Evolutionary conservation across 2,329 filamentous ascomycete genomes (phyloP), one percentile per base, ranked within the genome.

Genomic region (Colletotrichum tanaceti): DNA sequence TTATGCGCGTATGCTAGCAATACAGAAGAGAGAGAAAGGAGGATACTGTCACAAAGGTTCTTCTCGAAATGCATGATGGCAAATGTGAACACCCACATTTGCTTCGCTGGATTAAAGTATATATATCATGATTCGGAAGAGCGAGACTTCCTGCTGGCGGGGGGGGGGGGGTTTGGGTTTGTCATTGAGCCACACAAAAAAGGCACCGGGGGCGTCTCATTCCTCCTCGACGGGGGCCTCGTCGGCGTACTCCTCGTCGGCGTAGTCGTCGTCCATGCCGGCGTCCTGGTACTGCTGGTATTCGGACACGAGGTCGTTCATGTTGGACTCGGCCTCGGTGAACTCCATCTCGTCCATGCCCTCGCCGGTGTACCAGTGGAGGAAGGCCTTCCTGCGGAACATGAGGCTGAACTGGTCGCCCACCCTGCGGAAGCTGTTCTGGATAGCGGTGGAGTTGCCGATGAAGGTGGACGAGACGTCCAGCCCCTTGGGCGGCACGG

Each of bases 311-410:
- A 99, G 87, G 84, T 99, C 96, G 88, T 99, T 98, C 96, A 99
- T 98, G 89, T 99, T 99, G 85, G 93, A 97, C 91, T 99, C 96
- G 76, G 96, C 96, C 89, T 99, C 96, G 80, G 96, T 98, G 88
- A 99, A 99, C 87, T 99, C 96, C 96, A 98, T 98, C 91, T 98
- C 96, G 85, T 99, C 96, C 96, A 99, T 99, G 86, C 96, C 96
- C 89, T 99, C 96, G 80, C 94, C 94, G 89, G 96, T 99, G 87
- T 98, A 99, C 96, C 96, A 99, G 88, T 98, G 96, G 90, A 99
- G 93, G 93, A 99, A 99, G 90, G 96, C 96, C 93, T 98, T 99
- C 86, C 96, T 93, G 86, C 96, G 90, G 91, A 98, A 99, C 96
- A 99, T 99, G 82, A 94, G 94, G 85, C 91, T 94, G 90, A 99